Evolutionary conservation across 106 monocot genomes (phyloP).

Genomic region (Agapanthus africanus): DNA sequence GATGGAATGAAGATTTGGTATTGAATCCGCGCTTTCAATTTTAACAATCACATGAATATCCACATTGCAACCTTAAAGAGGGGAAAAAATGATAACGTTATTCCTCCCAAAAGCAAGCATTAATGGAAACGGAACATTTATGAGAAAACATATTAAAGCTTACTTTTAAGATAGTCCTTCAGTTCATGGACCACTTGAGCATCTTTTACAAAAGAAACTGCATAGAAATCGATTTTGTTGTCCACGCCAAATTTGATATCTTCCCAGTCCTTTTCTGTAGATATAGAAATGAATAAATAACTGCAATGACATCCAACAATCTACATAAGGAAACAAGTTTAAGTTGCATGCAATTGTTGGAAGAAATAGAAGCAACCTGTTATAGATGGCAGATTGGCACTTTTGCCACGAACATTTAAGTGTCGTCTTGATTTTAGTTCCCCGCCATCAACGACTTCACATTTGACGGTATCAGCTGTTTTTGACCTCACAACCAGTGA

Average conservation of each 20-base stretch:
- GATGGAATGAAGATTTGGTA: conserved; percentile 92
- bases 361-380: no score
- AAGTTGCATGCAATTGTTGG: no score
- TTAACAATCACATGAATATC: conserved; percentile 94
- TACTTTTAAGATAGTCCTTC: conserved; percentile 86
- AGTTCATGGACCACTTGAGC: conserved; percentile 86
- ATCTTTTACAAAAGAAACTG: conserved; percentile 99
- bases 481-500: conserved; percentile 75
- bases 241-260: conserved; percentile 99
- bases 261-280: conserved; percentile 96
- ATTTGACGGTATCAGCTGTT: conserved; percentile 51
- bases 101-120: neutral
- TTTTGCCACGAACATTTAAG: conserved; percentile 97
- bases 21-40: conserved; percentile 97
- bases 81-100: conserved; percentile 11
- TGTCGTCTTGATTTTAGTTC: conserved; percentile 96
- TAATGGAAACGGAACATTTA: neutral
- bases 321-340: no score
- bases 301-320: no score
- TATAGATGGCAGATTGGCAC: conserved; percentile 77
- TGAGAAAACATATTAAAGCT: no score
- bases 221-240: conserved; percentile 94
- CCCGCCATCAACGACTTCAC: conserved; percentile 88
- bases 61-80: conserved; percentile 62
- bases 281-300: no score